Evolutionary conservation across 257 asterid species (phyloP), one percentile per base, ranked within the genome.

Genomic region (Capsicum chinense): DNA sequence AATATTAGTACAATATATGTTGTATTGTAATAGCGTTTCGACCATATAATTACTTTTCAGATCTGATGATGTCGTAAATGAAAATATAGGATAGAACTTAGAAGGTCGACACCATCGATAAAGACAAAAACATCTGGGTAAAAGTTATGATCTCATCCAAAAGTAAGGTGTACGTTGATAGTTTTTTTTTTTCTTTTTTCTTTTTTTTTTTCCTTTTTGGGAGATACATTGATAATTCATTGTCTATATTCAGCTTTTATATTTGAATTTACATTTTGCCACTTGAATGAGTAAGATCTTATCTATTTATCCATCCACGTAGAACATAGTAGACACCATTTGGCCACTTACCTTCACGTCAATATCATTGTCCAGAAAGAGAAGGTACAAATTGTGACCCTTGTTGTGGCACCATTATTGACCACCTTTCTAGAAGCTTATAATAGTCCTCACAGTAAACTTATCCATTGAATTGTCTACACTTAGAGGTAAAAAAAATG

Each of bases 221-320:
- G 1, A 26, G 33, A 26, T 26, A 26, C 33, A 26, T 26, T 3
- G 70, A 66, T 2, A 2, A 12, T 50, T 74, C 62, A 7, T 7
- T 7, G 39, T 50, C 62, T 1, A 3, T 52, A 7, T 14, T 7
- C 62, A 50, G 47, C 81, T 73, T 48, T 74, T 50, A 12, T 2
- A 11, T 74, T 54, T 12, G 47, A 14, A 9, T 74, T 50, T 74
- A 2, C 21, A 14, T 21, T 74, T 3, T 21, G n/a, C 74, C 19
- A 14, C 52, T 74, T 50, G 0, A n/a, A 70, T 7, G 0, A 44
- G 12, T 74, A 6, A 19, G 44, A 21, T 0, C 47, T 74, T 74
- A 74, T 50, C 81, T 44, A 21, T 74, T 74, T 74, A 74, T 50
- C 81, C 62, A 21, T 74, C 81, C 81, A 74, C 81, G 60, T 50